These are phyloP conservation scores for Zygnema circumcarinatum DNA, from an alignment of 139 green algal species.

Conservation along the genomic window DNA sequence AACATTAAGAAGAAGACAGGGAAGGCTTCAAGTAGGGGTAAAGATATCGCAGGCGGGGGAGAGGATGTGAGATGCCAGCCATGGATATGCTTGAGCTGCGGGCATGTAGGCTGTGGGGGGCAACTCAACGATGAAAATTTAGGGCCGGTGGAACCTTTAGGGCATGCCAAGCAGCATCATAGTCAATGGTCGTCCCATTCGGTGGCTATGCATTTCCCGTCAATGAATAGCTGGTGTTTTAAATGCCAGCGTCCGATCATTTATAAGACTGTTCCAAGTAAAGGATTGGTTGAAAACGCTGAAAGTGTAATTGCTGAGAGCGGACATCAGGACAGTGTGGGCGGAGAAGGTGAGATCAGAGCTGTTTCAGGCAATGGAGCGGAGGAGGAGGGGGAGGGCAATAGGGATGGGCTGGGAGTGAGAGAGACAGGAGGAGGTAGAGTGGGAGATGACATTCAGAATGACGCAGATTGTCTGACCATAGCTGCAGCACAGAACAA, in stretches of 20 bases:
- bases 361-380: too few species aligned
- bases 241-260: background rate
- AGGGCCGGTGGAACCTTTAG: background rate
- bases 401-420: background rate
- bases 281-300: background rate
- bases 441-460: conserved; percentile 16
- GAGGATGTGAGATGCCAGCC: background rate
- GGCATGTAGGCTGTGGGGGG: conserved; percentile 20
- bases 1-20: background rate
- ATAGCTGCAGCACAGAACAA: too few species aligned
- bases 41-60: background rate
- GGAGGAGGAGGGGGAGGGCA: too few species aligned
- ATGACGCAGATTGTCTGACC: too few species aligned
- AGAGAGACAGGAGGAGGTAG: background rate
- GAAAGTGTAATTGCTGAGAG: background rate
- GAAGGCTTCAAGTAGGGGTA: conserved; percentile 10
- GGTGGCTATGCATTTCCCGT: background rate
- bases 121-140: background rate
- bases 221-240: background rate
- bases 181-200: background rate
- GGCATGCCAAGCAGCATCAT: conserved; percentile 4
- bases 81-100: conserved; percentile 35
- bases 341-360: too few species aligned
- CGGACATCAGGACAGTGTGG: too few species aligned
- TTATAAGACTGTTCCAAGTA: background rate